Base-by-base conservation (phyloP, 768 basidiomycete genomes). In the Agrocybe praecox region DNA sequence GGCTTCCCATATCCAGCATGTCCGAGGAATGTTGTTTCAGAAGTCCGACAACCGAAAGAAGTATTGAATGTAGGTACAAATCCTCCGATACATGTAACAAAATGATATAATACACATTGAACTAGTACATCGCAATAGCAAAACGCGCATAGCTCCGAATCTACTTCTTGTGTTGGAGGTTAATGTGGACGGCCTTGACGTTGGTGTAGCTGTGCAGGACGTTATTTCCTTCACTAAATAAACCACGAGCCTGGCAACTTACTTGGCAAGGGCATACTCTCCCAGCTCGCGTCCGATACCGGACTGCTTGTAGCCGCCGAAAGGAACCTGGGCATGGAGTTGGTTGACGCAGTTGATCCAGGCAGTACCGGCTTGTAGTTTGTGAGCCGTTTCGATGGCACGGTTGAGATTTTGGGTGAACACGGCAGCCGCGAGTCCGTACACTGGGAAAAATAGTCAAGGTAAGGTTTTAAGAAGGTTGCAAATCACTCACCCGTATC, bases 341-440 rank as follows among this genome's bases (percentile, higher is more conserved):
- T 70, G 67, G 64, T 83, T 82, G 47, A 71, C 74, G 56, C 78
- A 79, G 66, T 85, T 85, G 32, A 84, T 64, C 74, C 89, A 94
- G 3, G 80, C 83, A 6, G 92, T 94, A 32, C 95, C 95, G 5
- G 92, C 90, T 65, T 90, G 82, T 57, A 98, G 75, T 56, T 73
- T 79, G 68, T 92, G 86, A 8, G 92, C 90, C 2, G 86, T 84
- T 56, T 76, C 74, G 52, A 96, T 73, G 0, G 91, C 93, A 23
- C 88, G 81, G 61, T 81, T 84, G 75, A 96, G 72, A 72, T 96
- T 80, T 65, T 84, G 78, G 33, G 90, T 87, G 80, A 95, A 97
- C 52, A 98, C 86, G 8, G 90, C 89, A 2, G 90, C 87, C 14
- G 93, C 94, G 45, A 97, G 84, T 56, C 96, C 96, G 70, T 95